Base-by-base conservation (phyloP, 23 red algal genomes). In the Porphyridium purpureum region DNA sequence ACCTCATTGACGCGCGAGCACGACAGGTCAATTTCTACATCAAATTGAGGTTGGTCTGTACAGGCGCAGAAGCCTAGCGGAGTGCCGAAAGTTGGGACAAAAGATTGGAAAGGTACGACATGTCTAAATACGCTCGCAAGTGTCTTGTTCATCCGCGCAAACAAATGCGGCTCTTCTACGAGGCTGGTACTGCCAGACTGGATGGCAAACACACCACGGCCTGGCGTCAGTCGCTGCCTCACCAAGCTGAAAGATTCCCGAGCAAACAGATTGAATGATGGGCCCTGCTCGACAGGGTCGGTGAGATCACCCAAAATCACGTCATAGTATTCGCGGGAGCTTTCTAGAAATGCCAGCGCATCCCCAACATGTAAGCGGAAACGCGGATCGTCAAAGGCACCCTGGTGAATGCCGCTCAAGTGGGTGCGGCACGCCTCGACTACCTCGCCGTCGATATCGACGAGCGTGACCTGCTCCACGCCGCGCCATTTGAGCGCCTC, bases 271-370 rank as follows among this genome's bases (percentile, higher is more conserved):
- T 34, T 33, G 19, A 76, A 23, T 17, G 67, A 76, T 22, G 90
- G 90, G 15, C 79, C 57, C 40, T 85, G 32, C 47, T 98, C 80
- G 21, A 86, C 33, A 31, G 90, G 90, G 53, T 98, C 90, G 5
- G 90, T 98, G 20, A 98, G 33, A 52, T 98, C 90, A 42, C 90
- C 68, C 3, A 98, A 54, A 49, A 98, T 81, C 17, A 98, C 60
- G 28, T 98, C 90, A 63, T 57, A 98, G 0, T 21, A 30, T 7
- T 46, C 48, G 29, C 33, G 22, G 31, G 34, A 50, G 9, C 69
- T 47, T 14, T 70, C 63, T 2, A 98, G 48, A 21, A 34, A 86
- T 27, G 58, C 56, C 42, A 71, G 25, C 49, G 80, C 90, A 44
- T 98, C 90, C n/a, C 27, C 74, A 3, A 72, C 55, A 34, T 81